Evolutionary conservation across 2,329 filamentous ascomycete species (phyloP).

Genomic region (Alternaria sp.): DNA sequence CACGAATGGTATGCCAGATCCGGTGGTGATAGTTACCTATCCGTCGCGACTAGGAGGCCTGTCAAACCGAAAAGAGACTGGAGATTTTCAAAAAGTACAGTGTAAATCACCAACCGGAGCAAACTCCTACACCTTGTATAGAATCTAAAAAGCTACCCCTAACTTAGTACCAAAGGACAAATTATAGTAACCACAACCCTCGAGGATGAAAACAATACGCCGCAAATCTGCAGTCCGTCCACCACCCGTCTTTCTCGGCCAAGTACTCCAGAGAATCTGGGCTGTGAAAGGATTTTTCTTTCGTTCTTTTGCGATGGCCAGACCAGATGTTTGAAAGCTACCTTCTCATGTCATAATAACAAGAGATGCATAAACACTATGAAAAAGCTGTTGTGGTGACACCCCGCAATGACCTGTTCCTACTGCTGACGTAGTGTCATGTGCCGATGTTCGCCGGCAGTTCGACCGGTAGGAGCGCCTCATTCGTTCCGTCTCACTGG

Average conservation of each 20-base stretch:
- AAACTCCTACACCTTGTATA: slow-evolving; percentile 11
- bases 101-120: slow-evolving; percentile 11
- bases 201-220: background rate
- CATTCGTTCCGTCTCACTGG: slow-evolving; percentile 13
- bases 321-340: background rate
- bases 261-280: background rate
- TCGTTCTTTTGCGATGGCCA: background rate
- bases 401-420: slow-evolving; percentile 29
- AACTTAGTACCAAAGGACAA: background rate
- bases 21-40: slow-evolving; percentile 1
- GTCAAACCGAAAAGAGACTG: slow-evolving; percentile 7
- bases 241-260: background rate
- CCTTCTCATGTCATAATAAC: slow-evolving; percentile 5
- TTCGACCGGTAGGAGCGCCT: slow-evolving; percentile 24
- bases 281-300: background rate
- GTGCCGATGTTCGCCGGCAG: slow-evolving; percentile 37
- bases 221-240: background rate
- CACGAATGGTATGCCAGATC: slow-evolving; percentile 5
- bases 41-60: slow-evolving; percentile 6
- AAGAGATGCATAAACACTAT: slow-evolving; percentile 15
- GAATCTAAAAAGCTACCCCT: background rate
- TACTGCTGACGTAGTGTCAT: slow-evolving; percentile 30
- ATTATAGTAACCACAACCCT: background rate
- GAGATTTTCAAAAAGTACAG: background rate
- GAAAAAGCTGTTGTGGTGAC: slow-evolving; percentile 13